Percentiles rank a stretch among this genome's conserved stretches.
Conservation (phyloP, 371 early-diverging fungal genomes). For the Globomyces sp. region DNA sequence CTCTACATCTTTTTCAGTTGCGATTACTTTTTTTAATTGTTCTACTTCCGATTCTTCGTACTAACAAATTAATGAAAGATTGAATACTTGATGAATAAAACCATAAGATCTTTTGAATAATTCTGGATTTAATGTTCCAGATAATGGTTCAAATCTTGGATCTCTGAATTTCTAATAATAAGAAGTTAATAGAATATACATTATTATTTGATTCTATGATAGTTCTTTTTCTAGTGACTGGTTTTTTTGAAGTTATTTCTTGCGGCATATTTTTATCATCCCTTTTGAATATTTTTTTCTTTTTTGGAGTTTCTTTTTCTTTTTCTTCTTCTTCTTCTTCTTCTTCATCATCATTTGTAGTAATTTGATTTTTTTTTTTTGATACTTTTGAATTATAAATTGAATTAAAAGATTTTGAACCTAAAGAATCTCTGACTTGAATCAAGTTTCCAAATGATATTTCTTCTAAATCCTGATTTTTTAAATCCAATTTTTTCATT, state of each 20-base stretch:
- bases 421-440: conserved; percentile 5
- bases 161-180: conserved; percentile 66
- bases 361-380: too few species aligned
- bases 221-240: conserved; percentile 73
- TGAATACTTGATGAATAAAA: conserved; percentile 49
- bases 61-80: conserved; percentile 38
- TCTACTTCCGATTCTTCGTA: conserved; percentile 71
- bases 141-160: conserved; percentile 83
- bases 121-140: conserved; percentile 82
- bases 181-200: conserved; percentile 17
- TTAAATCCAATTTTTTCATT: background rate
- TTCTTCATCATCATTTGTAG: too few species aligned
- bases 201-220: conserved; percentile 55
- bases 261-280: conserved; percentile 62
- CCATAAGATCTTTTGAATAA: conserved; percentile 81
- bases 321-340: conserved; percentile 41
- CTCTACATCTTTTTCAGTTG: conserved; percentile 62
- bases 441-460: conserved; percentile 22
- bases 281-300: conserved; percentile 24
- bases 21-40: conserved; percentile 58
- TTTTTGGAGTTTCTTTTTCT: conserved; percentile 39
- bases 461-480: conserved; percentile 10
- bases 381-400: conserved; percentile 10
- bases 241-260: conserved; percentile 76
- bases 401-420: conserved; percentile 16